These are phyloP conservation scores for Pythium brachiatum DNA, from an alignment of 352 stramenopile genomes.

Conservation along the genomic window DNA sequence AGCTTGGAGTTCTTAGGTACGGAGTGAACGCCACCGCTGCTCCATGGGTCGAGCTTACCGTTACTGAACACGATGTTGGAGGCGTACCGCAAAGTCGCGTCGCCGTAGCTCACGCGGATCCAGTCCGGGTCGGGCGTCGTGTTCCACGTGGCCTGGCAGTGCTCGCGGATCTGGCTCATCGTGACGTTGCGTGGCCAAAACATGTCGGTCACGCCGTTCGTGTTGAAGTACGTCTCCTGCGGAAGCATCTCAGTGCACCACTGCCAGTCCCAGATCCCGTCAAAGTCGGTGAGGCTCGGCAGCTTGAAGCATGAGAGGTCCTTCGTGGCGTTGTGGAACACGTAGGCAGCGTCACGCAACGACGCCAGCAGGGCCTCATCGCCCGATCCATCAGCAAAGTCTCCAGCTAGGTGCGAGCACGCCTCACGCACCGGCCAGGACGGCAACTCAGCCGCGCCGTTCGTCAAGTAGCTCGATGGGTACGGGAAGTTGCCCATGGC, in stretches of 20 bases:
- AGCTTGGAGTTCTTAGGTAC: slow-evolving; percentile 52
- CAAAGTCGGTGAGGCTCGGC: slow-evolving; percentile 63
- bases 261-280: slow-evolving; percentile 91
- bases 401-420: slow-evolving; percentile 63
- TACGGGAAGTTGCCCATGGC: slow-evolving; percentile 97
- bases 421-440: slow-evolving; percentile 92
- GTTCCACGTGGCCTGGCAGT: slow-evolving; percentile 69
- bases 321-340: slow-evolving; percentile 90
- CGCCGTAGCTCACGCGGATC: slow-evolving; percentile 77
- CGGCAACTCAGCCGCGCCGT: slow-evolving; percentile 68
- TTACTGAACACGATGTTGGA: slow-evolving; percentile 97
- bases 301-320: slow-evolving; percentile 73
- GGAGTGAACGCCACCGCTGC: slow-evolving; percentile 78
- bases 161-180: slow-evolving; percentile 44
- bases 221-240: slow-evolving; percentile 86
- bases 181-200: slow-evolving; percentile 84
- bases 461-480: slow-evolving; percentile 91
- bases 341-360: slow-evolving; percentile 63
- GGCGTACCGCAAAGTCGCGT: slow-evolving; percentile 44
- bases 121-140: slow-evolving; percentile 69
- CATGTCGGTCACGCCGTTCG: slow-evolving; percentile 91
- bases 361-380: slow-evolving; percentile 44
- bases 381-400: slow-evolving; percentile 35
- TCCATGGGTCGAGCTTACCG: slow-evolving; percentile 93
- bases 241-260: slow-evolving; percentile 92